Evolutionary conservation across 345 rosid species (phyloP), one percentile per base, ranked within the genome.

Genomic region (Erodium maritimum): DNA sequence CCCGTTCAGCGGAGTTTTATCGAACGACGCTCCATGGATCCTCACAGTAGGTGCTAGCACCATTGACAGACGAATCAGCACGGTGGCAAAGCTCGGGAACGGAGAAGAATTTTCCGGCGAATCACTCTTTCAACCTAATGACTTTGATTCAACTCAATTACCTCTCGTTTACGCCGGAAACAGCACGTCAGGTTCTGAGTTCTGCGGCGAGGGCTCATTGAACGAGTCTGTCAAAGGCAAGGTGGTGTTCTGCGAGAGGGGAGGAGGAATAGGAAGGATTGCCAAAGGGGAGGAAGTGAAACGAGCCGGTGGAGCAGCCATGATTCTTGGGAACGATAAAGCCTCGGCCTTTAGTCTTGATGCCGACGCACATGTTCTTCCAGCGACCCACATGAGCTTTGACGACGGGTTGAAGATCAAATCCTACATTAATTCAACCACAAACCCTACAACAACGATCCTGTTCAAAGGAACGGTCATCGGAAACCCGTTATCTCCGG

Each of bases 21-120:
- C 64, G 5, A 83, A 77, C 55, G 79, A 81, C 33, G 91, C 88
- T 12, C 91, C 86, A 0, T 82, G 88, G 88, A 76, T 82, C 37
- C 68, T 82, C 10, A 82, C 84, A 0, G 82, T 78, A 14, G 88
- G 86, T 45, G 88, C 86, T 21, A 80, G 82, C 61, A 77, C 86
- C 9, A 61, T 67, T 48, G 82, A 85, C 48, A 71, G 91, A 64
- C 78, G 61, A 64, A 62, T 85, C 19, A 48, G 61, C 0, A 79
- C 84, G 18, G 69, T 61, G n/a, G 80, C 75, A 0, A 52, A 60
- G 52, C 72, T 85, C 3, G 80, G 82, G 12, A 70, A 77, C 50
- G 78, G 80, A n/a, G 22, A 53, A 23, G 67, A 37, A 18, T 59
- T 67, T 6, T 68, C 69, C 12, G 91, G 91, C 1, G 84, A 82